A percentile compares a stretch with the other conserved stretches of the same genome.
Evolutionary conservation across 2,329 filamentous ascomycete species (phyloP).

Genomic region (Fusarium sp.): DNA sequence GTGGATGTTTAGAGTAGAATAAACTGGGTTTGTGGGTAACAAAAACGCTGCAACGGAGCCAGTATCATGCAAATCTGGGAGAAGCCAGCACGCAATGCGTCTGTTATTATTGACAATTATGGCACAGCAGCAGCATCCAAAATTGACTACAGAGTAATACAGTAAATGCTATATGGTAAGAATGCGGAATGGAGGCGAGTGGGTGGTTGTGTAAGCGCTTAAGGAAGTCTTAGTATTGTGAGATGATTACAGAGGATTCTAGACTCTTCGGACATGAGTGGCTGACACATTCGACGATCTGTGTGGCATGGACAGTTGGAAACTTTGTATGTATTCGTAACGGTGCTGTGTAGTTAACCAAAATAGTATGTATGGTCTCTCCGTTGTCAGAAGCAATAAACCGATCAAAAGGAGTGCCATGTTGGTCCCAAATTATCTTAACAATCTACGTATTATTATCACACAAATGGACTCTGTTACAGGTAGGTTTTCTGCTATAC

Average conservation of each 20-base stretch:
- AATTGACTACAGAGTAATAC: neutral
- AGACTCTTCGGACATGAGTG: conserved; percentile 17
- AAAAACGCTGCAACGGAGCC: neutral
- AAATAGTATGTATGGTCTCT: neutral
- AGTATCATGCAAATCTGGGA: conserved; percentile 11
- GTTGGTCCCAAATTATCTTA: neutral
- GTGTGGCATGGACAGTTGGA: conserved; percentile 1
- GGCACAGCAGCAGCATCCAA: conserved; percentile 9
- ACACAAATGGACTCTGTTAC: neutral
- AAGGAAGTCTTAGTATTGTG: neutral
- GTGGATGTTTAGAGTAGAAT: conserved; percentile 2
- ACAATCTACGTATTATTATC: neutral
- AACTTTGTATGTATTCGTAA: neutral
- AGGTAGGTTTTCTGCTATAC: neutral
- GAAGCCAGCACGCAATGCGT: neutral
- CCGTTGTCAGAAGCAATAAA: neutral
- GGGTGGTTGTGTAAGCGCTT: neutral
- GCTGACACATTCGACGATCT: conserved; percentile 5
- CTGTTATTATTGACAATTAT: conserved; percentile 10
- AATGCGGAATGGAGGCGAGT: neutral
- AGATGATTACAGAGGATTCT: conserved; percentile 22
- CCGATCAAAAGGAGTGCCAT: neutral
- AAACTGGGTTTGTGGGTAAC: neutral
- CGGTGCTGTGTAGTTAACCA: neutral
- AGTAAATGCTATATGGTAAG: conserved; percentile 1